Base-by-base conservation (phyloP, 306 rosid species). In the Rosa multiflora region DNA sequence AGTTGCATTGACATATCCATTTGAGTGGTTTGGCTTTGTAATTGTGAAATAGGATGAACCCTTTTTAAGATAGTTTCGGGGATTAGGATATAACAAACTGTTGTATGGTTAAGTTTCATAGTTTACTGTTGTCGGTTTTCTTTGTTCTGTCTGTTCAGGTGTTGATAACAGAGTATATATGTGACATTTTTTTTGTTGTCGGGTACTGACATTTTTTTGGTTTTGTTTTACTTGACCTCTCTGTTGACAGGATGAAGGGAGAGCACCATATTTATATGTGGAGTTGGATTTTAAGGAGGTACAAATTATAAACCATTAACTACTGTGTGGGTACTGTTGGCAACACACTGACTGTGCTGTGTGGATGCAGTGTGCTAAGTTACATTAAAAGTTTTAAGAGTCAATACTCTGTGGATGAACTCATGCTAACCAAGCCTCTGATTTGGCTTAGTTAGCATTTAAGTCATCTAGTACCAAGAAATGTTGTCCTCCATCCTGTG, bases 271-370 rank as follows among this genome's bases (percentile, higher is more conserved):
- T 83, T 86, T 94, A 74, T 96, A 96, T 7, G 99, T 96, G 76
- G 98, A 96, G 86, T 80, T 93, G 82, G 99, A 96, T 86, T 96
- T 96, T 83, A 89, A 89, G 85, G 99, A 93, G 99, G 99, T 96
- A 61, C 13, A 73, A 59, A 46, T 79, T 80, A 76, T 79, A 72
- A 59, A 67, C 70, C 76, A 69, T 49, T 48, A 42, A 71, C 32
- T 61, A 43, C 51, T 79, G 43, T 35, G 17, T 42, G 23, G 32
- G 42, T 83, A 82, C 82, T 80, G 76, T 69, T 76, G 49, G 12
- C 63, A 78, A 47, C 77, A 82, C 42, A 72, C 23, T 76, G 35
- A 42, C 68, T 79, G 66, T 72, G 21, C 75, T 51, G 4, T 9
- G 37, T 11, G 37, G 52, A 18, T 51, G 75, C 51, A 62, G 21